Conservation (phyloP, 768 basidiomycete species). For the Lanmaoa pseudosensibilis region DNA sequence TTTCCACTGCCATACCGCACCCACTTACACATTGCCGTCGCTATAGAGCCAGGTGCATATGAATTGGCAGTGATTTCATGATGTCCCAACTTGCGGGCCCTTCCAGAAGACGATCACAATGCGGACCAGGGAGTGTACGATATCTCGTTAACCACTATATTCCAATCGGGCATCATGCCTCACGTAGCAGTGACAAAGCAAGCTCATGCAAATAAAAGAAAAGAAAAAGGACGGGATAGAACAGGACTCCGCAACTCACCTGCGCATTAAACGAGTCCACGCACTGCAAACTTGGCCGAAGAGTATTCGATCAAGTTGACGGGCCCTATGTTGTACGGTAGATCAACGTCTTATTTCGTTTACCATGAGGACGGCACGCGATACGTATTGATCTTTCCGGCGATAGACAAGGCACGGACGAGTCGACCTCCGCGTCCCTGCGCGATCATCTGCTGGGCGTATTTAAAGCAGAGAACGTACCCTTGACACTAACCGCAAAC, state of each 20-base stretch:
- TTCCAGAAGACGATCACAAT: slow-evolving; percentile 6
- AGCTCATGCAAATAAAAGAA: not conserved
- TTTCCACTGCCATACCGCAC: not conserved
- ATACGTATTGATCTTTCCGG: not conserved
- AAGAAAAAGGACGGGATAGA: not conserved
- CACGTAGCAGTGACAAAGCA: slow-evolving; percentile 1
- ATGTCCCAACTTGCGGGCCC: slow-evolving; percentile 27
- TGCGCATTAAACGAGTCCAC: slow-evolving; percentile 15
- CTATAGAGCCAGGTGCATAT: slow-evolving; percentile 30
- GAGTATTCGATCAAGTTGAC: slow-evolving; percentile 9
- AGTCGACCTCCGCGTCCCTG: slow-evolving; percentile 15
- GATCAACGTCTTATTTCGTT: not conserved
- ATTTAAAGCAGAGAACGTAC: slow-evolving; percentile 26
- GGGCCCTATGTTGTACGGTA: not conserved
- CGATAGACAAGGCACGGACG: slow-evolving; percentile 6
- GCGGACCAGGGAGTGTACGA: slow-evolving; percentile 4
- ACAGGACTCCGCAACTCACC: slow-evolving; percentile 2
- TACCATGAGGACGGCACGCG: not conserved
- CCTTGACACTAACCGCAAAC: slow-evolving; percentile 19
- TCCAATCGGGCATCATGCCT: slow-evolving; percentile 1
- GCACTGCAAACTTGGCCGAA: slow-evolving; percentile 16
- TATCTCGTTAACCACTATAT: slow-evolving; percentile 5
- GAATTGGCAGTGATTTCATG: slow-evolving; percentile 30
- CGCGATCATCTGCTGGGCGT: slow-evolving; percentile 21
- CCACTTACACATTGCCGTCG: slow-evolving; percentile 26